Evolutionary conservation across 768 basidiomycete species (phyloP).

Genomic region (Suillus decipiens): DNA sequence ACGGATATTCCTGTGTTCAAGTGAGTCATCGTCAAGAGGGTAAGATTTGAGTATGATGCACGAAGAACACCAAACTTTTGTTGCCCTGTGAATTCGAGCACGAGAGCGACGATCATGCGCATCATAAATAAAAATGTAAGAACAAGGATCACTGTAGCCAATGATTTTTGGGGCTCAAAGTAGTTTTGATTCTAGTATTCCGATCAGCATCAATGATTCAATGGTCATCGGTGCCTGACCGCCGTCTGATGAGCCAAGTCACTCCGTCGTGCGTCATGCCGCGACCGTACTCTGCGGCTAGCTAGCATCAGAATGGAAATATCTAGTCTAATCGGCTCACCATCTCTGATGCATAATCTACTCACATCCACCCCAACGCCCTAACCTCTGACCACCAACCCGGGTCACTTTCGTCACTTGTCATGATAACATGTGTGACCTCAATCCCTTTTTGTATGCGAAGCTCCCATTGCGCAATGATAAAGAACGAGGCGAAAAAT

Average conservation of each 20-base stretch:
- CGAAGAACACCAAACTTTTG: constrained; percentile 31
- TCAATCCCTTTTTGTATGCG: constrained; percentile 43
- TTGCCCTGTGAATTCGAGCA: constrained; percentile 43
- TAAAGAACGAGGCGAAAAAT: constrained; percentile 55
- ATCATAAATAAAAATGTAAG: not conserved
- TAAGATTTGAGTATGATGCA: constrained; percentile 36
- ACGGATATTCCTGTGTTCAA: too few species aligned
- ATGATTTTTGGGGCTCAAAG: not conserved
- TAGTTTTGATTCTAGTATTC: not conserved
- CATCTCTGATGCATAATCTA: constrained; percentile 51
- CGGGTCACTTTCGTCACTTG: constrained; percentile 59
- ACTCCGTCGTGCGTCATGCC: constrained; percentile 60
- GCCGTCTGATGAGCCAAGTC: constrained; percentile 55
- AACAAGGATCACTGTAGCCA: not conserved
- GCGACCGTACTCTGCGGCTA: constrained; percentile 61
- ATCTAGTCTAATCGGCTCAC: constrained; percentile 31
- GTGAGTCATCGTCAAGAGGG: too few species aligned
- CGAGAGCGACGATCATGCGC: constrained; percentile 42
- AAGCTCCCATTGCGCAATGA: constrained; percentile 50
- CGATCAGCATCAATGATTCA: constrained; percentile 42
- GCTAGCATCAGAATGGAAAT: constrained; percentile 23
- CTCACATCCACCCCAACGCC: constrained; percentile 49
- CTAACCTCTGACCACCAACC: constrained; percentile 57
- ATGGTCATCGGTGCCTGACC: constrained; percentile 56
- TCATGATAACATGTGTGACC: constrained; percentile 58